Evolutionary conservation across 2,329 filamentous ascomycete species (phyloP), one percentile per base, ranked within the genome.

Genomic region (Colletotrichum liriopes): DNA sequence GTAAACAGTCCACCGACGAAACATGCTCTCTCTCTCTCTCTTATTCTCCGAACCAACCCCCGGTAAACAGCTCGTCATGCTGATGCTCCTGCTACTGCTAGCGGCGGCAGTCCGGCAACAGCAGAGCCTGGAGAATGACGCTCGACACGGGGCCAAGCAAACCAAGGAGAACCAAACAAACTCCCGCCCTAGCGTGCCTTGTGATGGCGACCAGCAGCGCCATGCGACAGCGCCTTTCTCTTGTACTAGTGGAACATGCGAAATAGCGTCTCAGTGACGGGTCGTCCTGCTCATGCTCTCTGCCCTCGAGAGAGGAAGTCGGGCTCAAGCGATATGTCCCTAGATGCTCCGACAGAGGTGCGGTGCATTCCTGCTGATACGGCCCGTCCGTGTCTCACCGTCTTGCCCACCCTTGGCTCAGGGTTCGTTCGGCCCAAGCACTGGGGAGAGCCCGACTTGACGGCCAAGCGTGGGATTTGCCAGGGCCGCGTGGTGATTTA

Each of bases 111-210:
- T 29, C 63, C 52, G 41, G 49, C 49, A 52, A 52, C 14, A 8
- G 1, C 49, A 29, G 26, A 29, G 39, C 56, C 32, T 45, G 39
- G 55, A 45, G 32, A 32, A 49, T 61, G 58, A 61, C 58, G 43
- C 43, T 61, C 43, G 43, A 62, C n/a, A 35, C 12, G 8, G 29
- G 43, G 32, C 23, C 35, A 35, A 26, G 35, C n/a, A 26, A 32
- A 23, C 20, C 32, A 32, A 37, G 60, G 23, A 37, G 43, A 5
- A 26, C 35, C 60, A 32, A 49, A 29, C 39, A 41, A 26, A 23
- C 32, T 16, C 41, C 41, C 14, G 43, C 69, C 64, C 58, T 68
- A 71, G 69, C 65, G 69, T 71, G 69, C 65, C 69, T 63, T 60
- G 35, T 63, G 65, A 63, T 58, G 69, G 51, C 55, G 20, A 37